Base-by-base conservation (phyloP, 305 asterid genomes). In the Fraxinus paxiana region DNA sequence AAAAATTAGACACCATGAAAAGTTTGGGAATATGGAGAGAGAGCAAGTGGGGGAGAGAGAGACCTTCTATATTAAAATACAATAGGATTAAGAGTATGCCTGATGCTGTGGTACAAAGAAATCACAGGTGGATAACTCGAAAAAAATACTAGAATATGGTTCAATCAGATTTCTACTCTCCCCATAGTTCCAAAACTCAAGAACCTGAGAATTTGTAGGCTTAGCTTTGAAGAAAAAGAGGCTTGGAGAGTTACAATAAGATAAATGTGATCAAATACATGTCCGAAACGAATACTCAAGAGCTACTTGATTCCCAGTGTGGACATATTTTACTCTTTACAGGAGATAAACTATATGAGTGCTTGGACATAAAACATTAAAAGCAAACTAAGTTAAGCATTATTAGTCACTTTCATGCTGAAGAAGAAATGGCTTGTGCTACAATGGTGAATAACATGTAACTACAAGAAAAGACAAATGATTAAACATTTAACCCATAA, bases 91-190 rank as follows among this genome's bases (percentile, higher is more conserved):
- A 76, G 75, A 46, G 24, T 22, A 54, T 6, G 30, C 72, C 8
- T 37, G 75, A 34, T 76, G 63, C 51, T 33, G 63, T 82, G 51
- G 38, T 73, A 33, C 69, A 51, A 76, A 71, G 22, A 80, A 54
- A 48, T 79, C 28, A 63, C 7, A 18, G 24, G 54, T 30, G 30
- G n/a, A 41, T 34, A 33, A 43, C 72, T 26, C 17, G 22, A 2
- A n/a, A 20, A 20, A 31, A 31, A 75, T 37, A 69, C 43, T 24
- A 41, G 8, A 18, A 61, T 18, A 76, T 33, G 73, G 51, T 8
- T 30, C 54, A 38, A 71, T 74, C 63, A 74, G 33, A 72, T 28
- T 76, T 31, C 41, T 41, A 77, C n/a, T n/a, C 38, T 63, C 48
- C 65, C 48, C 65, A 30, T 18, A 31, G 70, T 85, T 61, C 34